These are phyloP conservation scores for Medicago lupulina DNA, from an alignment of 306 rosid species.

Conservation along the genomic window DNA sequence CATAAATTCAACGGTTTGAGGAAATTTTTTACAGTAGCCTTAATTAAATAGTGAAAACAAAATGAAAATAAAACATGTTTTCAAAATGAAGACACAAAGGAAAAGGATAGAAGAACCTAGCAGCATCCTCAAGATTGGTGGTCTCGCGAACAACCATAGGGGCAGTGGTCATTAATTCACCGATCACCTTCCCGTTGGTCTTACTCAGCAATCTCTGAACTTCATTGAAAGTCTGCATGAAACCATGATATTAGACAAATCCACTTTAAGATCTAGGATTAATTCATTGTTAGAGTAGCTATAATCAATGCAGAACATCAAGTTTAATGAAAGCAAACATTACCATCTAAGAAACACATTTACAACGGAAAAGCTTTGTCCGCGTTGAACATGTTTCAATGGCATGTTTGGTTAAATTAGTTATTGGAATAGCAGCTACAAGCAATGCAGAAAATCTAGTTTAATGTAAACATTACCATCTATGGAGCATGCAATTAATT, in stretches of 20 bases:
- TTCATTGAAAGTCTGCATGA: constrained; percentile 88
- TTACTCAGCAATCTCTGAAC: constrained; percentile 83
- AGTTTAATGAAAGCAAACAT: constrained; percentile 21
- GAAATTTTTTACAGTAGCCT: background rate
- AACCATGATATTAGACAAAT: constrained; percentile 27
- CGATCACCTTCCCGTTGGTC: constrained; percentile 83
- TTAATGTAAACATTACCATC: no score
- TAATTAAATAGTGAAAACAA: background rate
- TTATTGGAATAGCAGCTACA: no score
- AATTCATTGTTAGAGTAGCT: background rate
- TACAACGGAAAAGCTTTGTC: constrained; percentile 19
- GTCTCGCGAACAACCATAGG: constrained; percentile 90
- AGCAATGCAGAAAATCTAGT: no score
- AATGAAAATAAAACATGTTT: background rate
- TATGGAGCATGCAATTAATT: background rate
- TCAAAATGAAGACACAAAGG: background rate
- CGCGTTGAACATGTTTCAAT: background rate
- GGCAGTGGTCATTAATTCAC: constrained; percentile 90
- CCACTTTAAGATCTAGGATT: constrained; percentile 1
- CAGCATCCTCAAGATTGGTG: constrained; percentile 95
- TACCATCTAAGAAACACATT: constrained; percentile 6
- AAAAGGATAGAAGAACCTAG: constrained; percentile 60
- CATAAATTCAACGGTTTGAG: background rate
- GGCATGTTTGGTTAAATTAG: background rate
- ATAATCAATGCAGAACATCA: constrained; percentile 19